Evolutionary conservation across 2,329 filamentous ascomycete genomes (phyloP), one percentile per base, ranked within the genome.

Genomic region (Colletotrichum aenigma): DNA sequence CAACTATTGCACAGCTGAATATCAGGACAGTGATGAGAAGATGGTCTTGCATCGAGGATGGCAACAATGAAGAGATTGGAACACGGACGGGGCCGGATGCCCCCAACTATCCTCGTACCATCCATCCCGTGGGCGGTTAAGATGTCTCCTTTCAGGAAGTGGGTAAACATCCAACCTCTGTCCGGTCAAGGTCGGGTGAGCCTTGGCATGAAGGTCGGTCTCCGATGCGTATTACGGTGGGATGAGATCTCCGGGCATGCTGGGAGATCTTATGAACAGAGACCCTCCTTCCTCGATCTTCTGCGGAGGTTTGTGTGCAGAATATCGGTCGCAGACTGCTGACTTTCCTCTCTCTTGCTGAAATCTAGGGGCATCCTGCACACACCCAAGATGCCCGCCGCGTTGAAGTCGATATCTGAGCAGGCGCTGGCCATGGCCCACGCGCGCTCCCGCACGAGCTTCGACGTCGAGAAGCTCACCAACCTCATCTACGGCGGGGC

Each of bases 131-230:
- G 43, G 10, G 43, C n/a, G 43, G 10, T 21, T 52, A 52, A 13
- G n/a, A 13, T 52, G 6, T 58, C 26, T 18, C 7, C 24, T 28
- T 58, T 58, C 55, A 28, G 55, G 24, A 58, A 58, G 55, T 58
- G 55, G 24, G 26, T 52, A 52, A 52, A 52, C 43, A 21, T 52
- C 10, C 43, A 13, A 52, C 43, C 0, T 48, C 38, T 48, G 0
- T 48, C 0, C 10, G 1, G n/a, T 48, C 43, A 48, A 1, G 18
- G 18, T 13, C 43, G 43, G 43, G 43, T 13, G 10, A 52, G 43
- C n/a, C 2, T 21, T 0, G n/a, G n/a, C n/a, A 52, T 52, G 10
- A 13, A 0, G 0, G 0, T 58, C 55, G 55, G 55, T 58, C 55
- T 58, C 55, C 55, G 24, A 58, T 58, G 13, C 24, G 55, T 28